A percentile compares a stretch with the other conserved stretches of the same genome.
These are phyloP conservation scores for Hypocrella siamensis DNA, from an alignment of 2,329 filamentous ascomycete genomes.

Conservation along the genomic window DNA sequence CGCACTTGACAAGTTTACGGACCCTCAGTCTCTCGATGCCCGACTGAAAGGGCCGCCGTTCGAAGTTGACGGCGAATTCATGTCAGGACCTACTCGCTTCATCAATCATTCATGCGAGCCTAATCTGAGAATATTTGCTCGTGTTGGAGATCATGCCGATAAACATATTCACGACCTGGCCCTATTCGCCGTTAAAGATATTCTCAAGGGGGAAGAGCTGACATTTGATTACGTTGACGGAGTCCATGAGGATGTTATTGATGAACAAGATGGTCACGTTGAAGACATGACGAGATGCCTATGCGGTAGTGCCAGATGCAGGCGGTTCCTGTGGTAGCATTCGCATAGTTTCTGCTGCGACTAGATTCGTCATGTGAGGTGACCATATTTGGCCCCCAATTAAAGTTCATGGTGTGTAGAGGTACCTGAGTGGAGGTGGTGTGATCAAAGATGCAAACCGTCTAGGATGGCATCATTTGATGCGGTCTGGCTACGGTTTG, in stretches of 20 bases:
- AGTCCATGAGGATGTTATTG: conserved; percentile 33
- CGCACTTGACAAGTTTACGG: conserved; percentile 64
- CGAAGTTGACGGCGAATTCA: conserved; percentile 57
- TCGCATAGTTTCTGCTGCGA: neutral
- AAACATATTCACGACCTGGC: conserved; percentile 62
- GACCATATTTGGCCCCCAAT: neutral
- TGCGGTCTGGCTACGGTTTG: too few species aligned
- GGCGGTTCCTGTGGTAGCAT: conserved; percentile 50
- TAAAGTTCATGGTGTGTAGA: neutral
- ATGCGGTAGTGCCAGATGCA: conserved; percentile 51
- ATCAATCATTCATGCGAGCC: conserved; percentile 74
- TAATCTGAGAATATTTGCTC: conserved; percentile 64
- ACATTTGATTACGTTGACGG: conserved; percentile 70
- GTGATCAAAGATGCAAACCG: too few species aligned
- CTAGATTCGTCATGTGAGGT: neutral
- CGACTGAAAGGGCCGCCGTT: conserved; percentile 39
- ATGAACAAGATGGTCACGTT: conserved; percentile 21
- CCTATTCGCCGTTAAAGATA: conserved; percentile 55
- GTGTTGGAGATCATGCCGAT: conserved; percentile 63
- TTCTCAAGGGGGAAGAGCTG: conserved; percentile 50
- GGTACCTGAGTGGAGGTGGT: too few species aligned
- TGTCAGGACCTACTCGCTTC: conserved; percentile 64
- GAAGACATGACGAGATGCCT: conserved; percentile 41
- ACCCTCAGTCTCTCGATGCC: conserved; percentile 37
- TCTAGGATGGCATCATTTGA: too few species aligned